Conservation (phyloP, 305 asterid species). For the Withania somnifera region DNA sequence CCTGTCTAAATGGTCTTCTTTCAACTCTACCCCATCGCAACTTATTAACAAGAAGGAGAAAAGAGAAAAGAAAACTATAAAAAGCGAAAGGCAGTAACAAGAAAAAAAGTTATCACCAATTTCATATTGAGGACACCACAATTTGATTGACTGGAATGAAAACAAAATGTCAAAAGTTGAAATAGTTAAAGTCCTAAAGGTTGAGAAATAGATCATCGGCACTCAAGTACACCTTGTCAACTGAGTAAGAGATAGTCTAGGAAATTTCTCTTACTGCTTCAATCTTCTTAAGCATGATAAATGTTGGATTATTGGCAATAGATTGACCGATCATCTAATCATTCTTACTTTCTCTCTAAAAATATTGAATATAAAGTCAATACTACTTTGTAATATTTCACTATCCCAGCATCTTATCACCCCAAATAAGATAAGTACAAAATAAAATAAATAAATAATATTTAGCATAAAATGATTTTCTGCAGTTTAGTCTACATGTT, state of each 20-base stretch:
- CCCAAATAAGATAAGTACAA: too few species aligned
- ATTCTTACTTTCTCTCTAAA: constrained; percentile 88
- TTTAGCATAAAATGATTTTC: too few species aligned
- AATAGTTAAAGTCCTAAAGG: constrained; percentile 42
- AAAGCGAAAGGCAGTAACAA: too few species aligned
- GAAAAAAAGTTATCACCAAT: too few species aligned
- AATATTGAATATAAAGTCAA: not conserved
- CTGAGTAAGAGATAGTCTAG: constrained; percentile 39
- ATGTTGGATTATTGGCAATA: constrained; percentile 74
- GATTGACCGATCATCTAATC: constrained; percentile 89
- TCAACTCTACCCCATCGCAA: too few species aligned
- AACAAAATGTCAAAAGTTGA: not conserved
- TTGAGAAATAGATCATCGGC: constrained; percentile 72
- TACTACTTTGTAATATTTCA: not conserved
- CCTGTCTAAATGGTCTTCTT: too few species aligned
- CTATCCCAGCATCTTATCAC: not conserved
- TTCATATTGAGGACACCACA: too few species aligned
- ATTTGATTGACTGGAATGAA: not conserved
- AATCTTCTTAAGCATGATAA: constrained; percentile 70
- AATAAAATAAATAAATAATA: too few species aligned
- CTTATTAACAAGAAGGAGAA: too few species aligned
- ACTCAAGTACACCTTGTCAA: constrained; percentile 66
- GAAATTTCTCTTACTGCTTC: constrained; percentile 88
- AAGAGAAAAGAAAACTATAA: too few species aligned
- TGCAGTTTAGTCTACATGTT: too few species aligned